Evolutionary conservation across 2,329 filamentous ascomycete genomes (phyloP).

Genomic region (Beauveria australis): DNA sequence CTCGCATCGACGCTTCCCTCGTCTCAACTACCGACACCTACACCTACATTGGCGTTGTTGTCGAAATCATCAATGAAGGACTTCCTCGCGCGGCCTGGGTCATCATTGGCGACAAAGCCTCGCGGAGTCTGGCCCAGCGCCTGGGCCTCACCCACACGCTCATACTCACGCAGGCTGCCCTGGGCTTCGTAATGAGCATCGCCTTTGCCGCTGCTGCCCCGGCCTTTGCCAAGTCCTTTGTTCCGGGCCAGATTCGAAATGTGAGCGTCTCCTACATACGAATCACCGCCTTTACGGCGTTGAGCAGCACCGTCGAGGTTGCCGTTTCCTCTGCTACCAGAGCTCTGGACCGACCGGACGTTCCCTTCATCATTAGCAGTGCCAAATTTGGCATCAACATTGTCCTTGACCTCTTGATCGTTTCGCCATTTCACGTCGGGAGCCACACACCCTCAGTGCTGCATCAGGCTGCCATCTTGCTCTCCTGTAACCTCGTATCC

Average conservation of each 20-base stretch:
- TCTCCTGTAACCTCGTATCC: slow-evolving; percentile 51
- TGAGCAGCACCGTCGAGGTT: slow-evolving; percentile 55
- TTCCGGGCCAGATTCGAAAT: slow-evolving; percentile 48
- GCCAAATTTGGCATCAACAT: slow-evolving; percentile 61
- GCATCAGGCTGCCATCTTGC: slow-evolving; percentile 54
- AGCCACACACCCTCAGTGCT: slow-evolving; percentile 48
- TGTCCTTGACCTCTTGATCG: slow-evolving; percentile 54
- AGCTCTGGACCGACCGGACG: slow-evolving; percentile 60
- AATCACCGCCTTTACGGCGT: slow-evolving; percentile 53
- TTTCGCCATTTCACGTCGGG: slow-evolving; percentile 57
- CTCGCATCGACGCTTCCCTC: slow-evolving; percentile 49
- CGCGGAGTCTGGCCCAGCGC: slow-evolving; percentile 40
- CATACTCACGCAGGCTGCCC: slow-evolving; percentile 48
- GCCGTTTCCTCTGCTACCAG: slow-evolving; percentile 54
- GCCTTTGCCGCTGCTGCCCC: slow-evolving; percentile 46
- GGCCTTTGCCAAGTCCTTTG: slow-evolving; percentile 51
- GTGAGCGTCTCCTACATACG: slow-evolving; percentile 56
- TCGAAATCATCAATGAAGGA: slow-evolving; percentile 65
- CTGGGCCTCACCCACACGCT: slow-evolving; percentile 55
- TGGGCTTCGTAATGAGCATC: slow-evolving; percentile 53
- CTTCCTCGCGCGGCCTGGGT: slow-evolving; percentile 61
- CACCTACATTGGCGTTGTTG: slow-evolving; percentile 60
- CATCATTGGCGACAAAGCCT: slow-evolving; percentile 57
- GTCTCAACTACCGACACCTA: slow-evolving; percentile 39
- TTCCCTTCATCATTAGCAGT: slow-evolving; percentile 57